These are phyloP conservation scores for Scheffersomyces stipitis DNA, from an alignment of 805 yeast genomes.

Conservation along the genomic window DNA sequence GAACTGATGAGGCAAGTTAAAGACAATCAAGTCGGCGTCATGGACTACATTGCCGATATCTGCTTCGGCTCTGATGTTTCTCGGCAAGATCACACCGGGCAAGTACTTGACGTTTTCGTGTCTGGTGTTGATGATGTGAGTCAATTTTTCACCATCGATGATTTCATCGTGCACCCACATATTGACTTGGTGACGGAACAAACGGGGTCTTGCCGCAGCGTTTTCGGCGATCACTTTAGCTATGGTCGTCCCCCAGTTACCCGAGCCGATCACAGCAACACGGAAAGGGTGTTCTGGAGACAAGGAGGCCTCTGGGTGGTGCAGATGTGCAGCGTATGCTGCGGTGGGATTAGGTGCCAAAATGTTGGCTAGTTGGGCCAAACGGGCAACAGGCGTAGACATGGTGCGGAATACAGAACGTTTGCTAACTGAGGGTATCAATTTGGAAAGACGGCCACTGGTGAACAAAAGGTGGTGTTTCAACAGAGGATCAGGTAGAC, in stretches of 20 bases:
- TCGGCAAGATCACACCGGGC: slow-evolving; percentile 43
- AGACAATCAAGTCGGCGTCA: slow-evolving; percentile 44
- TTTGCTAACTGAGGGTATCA: too few relatives aligned
- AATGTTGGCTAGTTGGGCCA: slow-evolving; percentile 28
- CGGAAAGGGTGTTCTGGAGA: slow-evolving; percentile 25
- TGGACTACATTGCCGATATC: slow-evolving; percentile 36
- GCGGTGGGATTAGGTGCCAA: slow-evolving; percentile 18
- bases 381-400: slow-evolving; percentile 22
- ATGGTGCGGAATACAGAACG: slow-evolving; percentile 5
- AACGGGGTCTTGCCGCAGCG: slow-evolving; percentile 36
- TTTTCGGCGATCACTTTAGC: slow-evolving; percentile 47
- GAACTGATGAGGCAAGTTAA: slow-evolving; percentile 49
- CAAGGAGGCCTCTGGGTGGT: slow-evolving; percentile 1
- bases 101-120: slow-evolving; percentile 47
- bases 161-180: slow-evolving; percentile 49
- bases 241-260: slow-evolving; percentile 50
- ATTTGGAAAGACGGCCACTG: too few relatives aligned
- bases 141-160: slow-evolving; percentile 40
- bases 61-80: slow-evolving; percentile 41
- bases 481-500: too few relatives aligned
- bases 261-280: slow-evolving; percentile 45
- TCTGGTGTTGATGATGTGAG: slow-evolving; percentile 42
- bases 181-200: slow-evolving; percentile 37
- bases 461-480: too few relatives aligned
- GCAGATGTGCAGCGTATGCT: not conserved